Conservation (phyloP, 495 filamentous ascomycete genomes). For the Chaetomium cochliodes region DNA sequence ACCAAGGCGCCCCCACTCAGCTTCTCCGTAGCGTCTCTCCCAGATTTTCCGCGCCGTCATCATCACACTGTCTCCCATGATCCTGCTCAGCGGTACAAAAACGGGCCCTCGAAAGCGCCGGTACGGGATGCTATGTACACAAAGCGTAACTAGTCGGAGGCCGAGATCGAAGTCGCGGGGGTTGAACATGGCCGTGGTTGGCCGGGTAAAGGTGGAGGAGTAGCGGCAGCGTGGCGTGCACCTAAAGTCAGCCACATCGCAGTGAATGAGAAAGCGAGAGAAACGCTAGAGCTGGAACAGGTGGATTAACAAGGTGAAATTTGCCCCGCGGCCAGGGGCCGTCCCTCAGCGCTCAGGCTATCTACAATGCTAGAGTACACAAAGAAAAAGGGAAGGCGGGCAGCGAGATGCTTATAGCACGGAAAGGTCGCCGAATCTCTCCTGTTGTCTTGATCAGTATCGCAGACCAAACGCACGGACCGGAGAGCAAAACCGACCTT, state of each 20-base stretch:
- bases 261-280: background rate
- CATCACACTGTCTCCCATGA: too few relatives aligned
- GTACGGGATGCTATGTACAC: too few relatives aligned
- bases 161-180: too few relatives aligned
- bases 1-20: too few relatives aligned
- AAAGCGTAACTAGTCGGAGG: too few relatives aligned
- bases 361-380: constrained; percentile 62
- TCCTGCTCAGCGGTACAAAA: too few relatives aligned
- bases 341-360: constrained; percentile 38
- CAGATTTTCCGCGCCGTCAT: too few relatives aligned
- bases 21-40: too few relatives aligned
- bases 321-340: constrained; percentile 29
- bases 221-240: background rate
- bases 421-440: constrained; percentile 97
- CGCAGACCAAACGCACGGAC: background rate
- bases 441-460: constrained; percentile 52
- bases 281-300: background rate
- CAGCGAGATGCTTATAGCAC: constrained; percentile 63
- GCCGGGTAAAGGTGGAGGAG: too few relatives aligned
- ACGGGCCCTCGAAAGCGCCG: too few relatives aligned
- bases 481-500: constrained; percentile 68
- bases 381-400: constrained; percentile 42
- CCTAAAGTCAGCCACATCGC: background rate
- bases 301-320: constrained; percentile 30
- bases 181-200: too few relatives aligned